Base-by-base conservation (phyloP, 805 yeast genomes). In the Ogataea thermomethanolica region DNA sequence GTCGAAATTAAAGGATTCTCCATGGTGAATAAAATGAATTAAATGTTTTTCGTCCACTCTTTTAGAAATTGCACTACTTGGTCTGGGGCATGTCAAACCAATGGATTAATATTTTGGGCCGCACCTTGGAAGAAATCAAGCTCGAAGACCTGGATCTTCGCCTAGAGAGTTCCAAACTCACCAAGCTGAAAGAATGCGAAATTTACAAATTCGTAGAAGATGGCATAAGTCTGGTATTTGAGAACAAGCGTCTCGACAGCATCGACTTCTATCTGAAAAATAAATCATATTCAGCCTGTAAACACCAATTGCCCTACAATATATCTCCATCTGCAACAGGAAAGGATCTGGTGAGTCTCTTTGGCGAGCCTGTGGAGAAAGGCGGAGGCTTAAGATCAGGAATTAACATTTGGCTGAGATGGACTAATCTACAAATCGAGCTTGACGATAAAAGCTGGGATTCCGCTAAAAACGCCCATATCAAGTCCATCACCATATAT, bases 1-100 rank as follows among this genome's bases (percentile, higher is more conserved):
- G 80, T 74, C 39, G 54, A 45, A 21, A 61, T 58, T 37, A 78
- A 58, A 7, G 81, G 79, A 24, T 66, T 62, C 4, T 75, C 70
- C 76, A 71, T 70, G 22, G 26, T 29, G 25, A 15, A 15, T 12
- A 11, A 29, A 30, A 20, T 27, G 29, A 33, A 26, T 33, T 28
- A 28, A 27, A 30, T 37, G 33, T 30, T 34, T 36, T 33, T 36
- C 41, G 41, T 42, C 41, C 35, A 35, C n/a, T 12, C 25, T 12
- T 33, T 33, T 39, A 20, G 34, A 34, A 29, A 14, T 39, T 15
- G 26, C 43, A 39, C 43, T 33, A 39, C 43, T 35, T 13, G 29
- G 20, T 24, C 38, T 34, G 30, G 33, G 43, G 43, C 27, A 33
- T 38, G 36, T 13, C 30, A 25, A n/a, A 27, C 24, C 8, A 2